These are phyloP conservation scores for Oehlia diaphana DNA, from an alignment of 192 early-diverging fungal species.

Conservation along the genomic window DNA sequence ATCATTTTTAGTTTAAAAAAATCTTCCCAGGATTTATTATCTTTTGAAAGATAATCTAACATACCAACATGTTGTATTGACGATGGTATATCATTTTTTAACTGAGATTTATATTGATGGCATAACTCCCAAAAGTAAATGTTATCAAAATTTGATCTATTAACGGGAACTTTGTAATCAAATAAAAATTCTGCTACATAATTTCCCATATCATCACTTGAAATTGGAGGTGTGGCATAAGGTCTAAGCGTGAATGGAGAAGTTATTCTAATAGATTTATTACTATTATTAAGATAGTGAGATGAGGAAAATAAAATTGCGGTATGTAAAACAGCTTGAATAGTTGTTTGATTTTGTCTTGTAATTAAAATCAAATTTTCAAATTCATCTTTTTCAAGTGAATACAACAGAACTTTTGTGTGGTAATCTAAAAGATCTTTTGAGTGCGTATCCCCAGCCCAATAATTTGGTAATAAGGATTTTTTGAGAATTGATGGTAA, in stretches of 20 bases:
- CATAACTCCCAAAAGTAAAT: constrained; percentile 7
- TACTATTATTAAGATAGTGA: not conserved
- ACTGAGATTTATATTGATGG: not conserved
- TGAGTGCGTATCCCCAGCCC: not conserved
- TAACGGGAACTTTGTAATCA: not conserved
- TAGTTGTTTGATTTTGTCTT: not conserved
- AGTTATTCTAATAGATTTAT: not conserved
- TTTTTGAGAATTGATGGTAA: not conserved
- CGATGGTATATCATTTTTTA: not conserved
- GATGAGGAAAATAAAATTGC: not conserved
- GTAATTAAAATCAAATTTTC: not conserved
- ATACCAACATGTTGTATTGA: not conserved
- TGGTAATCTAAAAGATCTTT: not conserved
- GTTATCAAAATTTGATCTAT: not conserved
- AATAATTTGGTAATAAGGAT: not conserved
- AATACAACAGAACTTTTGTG: not conserved
- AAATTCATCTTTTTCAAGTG: not conserved
- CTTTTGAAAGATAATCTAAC: not conserved
- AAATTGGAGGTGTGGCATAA: not conserved
- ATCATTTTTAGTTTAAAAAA: not conserved
- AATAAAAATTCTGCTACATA: not conserved
- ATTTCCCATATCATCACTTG: not conserved
- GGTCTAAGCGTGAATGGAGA: not conserved
- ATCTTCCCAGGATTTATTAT: not conserved
- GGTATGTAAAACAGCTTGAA: constrained; percentile 12